Percentiles rank a stretch among this genome's conserved stretches.
Conservation (phyloP, 2,329 filamentous ascomycete genomes). For the Exophiala viscosa region DNA sequence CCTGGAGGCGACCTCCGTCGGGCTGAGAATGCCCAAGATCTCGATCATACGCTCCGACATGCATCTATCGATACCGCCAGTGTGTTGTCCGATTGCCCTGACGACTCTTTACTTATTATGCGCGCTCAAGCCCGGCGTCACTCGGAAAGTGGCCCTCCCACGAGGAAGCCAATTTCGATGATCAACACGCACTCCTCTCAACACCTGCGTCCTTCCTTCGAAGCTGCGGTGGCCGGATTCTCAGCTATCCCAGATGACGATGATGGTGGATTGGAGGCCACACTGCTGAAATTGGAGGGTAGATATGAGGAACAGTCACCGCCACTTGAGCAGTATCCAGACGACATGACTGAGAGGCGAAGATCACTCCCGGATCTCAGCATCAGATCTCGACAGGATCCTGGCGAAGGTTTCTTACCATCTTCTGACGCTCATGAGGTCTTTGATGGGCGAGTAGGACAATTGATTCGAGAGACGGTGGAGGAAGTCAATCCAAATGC, state of each 20-base stretch:
- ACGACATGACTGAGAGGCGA: conserved; percentile 13
- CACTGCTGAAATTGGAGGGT: conserved; percentile 85
- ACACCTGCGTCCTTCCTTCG: conserved; percentile 67
- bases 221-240: conserved; percentile 80
- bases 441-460: not conserved
- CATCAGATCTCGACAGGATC: conserved; percentile 4
- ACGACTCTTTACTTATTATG: conserved; percentile 31
- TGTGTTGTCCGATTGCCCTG: conserved; percentile 30
- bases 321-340: conserved; percentile 22
- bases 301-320: conserved; percentile 61
- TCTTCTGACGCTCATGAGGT: not conserved
- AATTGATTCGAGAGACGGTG: conserved; percentile 6
- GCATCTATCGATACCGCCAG: conserved; percentile 38
- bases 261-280: conserved; percentile 88
- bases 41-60: conserved; percentile 45
- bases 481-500: conserved; percentile 10
- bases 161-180: conserved; percentile 39
- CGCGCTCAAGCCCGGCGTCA: conserved; percentile 21
- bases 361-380: conserved; percentile 23
- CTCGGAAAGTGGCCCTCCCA: conserved; percentile 24
- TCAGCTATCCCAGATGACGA: conserved; percentile 85
- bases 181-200: conserved; percentile 54
- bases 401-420: not conserved
- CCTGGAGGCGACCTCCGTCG: conserved; percentile 73
- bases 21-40: conserved; percentile 61